phyloP scores from a whole-genome alignment of 2,329 filamentous ascomycete genomes.

The Ophiostoma himal-ulmi region DNA sequence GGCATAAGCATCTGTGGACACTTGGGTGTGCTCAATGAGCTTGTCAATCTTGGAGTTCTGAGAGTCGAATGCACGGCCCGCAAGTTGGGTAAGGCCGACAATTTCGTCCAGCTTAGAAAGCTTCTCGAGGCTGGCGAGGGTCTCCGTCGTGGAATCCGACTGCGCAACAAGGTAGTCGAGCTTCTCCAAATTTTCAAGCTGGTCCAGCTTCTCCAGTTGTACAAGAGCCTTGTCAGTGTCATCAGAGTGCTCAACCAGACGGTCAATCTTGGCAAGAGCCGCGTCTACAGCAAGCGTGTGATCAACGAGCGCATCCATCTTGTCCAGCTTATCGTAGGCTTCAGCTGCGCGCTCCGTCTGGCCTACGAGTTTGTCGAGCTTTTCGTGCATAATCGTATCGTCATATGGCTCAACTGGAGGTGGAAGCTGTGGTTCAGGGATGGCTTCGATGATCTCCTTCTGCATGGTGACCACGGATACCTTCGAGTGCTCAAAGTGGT shows the following conservation, averaged over 20 bases:
- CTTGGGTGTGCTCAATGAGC: constrained; percentile 20
- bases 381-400: constrained; percentile 54
- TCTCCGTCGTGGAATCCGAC: constrained; percentile 59
- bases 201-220: constrained; percentile 21
- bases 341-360: constrained; percentile 61
- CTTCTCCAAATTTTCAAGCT: constrained; percentile 21
- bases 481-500: constrained; percentile 86
- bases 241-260: constrained; percentile 25
- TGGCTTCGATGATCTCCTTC: constrained; percentile 56
- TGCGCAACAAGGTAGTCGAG: constrained; percentile 54
- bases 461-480: constrained; percentile 52
- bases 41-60: constrained; percentile 24
- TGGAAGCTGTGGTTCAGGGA: constrained; percentile 54
- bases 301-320: constrained; percentile 66
- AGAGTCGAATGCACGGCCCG: constrained; percentile 24
- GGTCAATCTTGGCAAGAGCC: constrained; percentile 22
- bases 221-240: constrained; percentile 22
- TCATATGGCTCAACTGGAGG: constrained; percentile 60
- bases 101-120: constrained; percentile 22
- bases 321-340: constrained; percentile 68
- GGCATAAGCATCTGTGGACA: constrained; percentile 13
- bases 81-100: constrained; percentile 13
- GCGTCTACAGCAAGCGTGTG: constrained; percentile 21
- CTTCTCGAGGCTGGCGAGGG: constrained; percentile 44
- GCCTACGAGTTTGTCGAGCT: constrained; percentile 53